Conservation (phyloP, 768 basidiomycete genomes). For the Suillus spraguei region DNA sequence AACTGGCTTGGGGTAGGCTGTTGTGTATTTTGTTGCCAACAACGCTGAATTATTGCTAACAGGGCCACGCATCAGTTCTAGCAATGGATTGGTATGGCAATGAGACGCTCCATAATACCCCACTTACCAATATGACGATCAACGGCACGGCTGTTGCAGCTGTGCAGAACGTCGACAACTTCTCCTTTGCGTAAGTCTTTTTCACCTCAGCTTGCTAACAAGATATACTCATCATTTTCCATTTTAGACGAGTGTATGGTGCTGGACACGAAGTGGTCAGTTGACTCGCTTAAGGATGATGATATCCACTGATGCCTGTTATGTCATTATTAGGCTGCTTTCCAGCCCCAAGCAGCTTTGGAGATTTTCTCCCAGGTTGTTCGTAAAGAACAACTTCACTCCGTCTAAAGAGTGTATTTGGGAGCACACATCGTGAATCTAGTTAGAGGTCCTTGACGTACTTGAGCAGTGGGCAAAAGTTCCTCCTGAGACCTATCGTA, state of each 20-base stretch:
- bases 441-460: no score
- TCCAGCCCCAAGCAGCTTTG: no score
- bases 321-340: conserved; percentile 45
- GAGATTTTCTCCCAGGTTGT: no score
- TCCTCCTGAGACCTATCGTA: no score
- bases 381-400: no score
- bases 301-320: neutral
- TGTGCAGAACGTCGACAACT: conserved; percentile 62
- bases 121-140: conserved; percentile 59
- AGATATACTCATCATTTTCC: neutral
- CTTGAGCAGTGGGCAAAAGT: no score
- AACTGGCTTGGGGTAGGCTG: conserved; percentile 38
- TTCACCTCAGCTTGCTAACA: neutral
- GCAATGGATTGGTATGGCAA: conserved; percentile 52
- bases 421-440: no score
- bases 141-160: conserved; percentile 54
- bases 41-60: neutral
- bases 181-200: conserved; percentile 50
- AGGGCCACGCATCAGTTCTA: conserved; percentile 40
- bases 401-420: no score
- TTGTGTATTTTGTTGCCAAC: neutral
- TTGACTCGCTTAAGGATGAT: conserved; percentile 14
- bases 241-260: conserved; percentile 50
- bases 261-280: conserved; percentile 68
- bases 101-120: conserved; percentile 39